These are phyloP conservation scores for Pyrenochaeta sp. DNA, from an alignment of 2,329 filamentous ascomycete genomes.

Conservation along the genomic window DNA sequence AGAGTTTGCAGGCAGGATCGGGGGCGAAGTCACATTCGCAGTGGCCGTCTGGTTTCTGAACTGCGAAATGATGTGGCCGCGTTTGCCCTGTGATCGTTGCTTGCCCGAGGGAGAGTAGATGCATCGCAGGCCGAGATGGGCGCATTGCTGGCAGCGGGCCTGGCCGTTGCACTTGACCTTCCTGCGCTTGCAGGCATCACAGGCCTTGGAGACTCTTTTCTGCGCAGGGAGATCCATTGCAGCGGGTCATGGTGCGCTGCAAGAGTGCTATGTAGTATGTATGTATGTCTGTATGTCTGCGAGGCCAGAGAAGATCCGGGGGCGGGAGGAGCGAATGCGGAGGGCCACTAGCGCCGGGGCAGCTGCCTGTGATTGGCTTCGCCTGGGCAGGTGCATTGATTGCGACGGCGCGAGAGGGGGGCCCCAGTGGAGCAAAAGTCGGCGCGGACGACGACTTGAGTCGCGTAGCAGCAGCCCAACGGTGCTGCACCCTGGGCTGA, in stretches of 20 bases:
- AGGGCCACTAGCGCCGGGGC: slow-evolving; percentile 17
- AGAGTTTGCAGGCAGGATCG: slow-evolving; percentile 33
- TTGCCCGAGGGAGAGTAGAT: slow-evolving; percentile 52
- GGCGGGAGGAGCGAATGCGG: slow-evolving; percentile 16
- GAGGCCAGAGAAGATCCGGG: slow-evolving; percentile 21
- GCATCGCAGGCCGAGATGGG: slow-evolving; percentile 54
- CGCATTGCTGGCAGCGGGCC: slow-evolving; percentile 51
- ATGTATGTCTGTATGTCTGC: too few species aligned
- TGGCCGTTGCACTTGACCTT: slow-evolving; percentile 59
- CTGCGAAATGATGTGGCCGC: slow-evolving; percentile 52
- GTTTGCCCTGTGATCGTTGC: slow-evolving; percentile 47
- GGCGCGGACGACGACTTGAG: not conserved
- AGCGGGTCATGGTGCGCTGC: slow-evolving; percentile 29
- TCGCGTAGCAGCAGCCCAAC: not conserved
- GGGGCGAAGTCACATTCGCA: slow-evolving; percentile 24
- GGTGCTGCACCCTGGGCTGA: too few species aligned
- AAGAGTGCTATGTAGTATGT: slow-evolving; percentile 11
- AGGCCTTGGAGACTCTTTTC: slow-evolving; percentile 51
- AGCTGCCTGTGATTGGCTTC: slow-evolving; percentile 6
- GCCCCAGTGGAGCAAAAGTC: slow-evolving; percentile 8
- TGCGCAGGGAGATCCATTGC: slow-evolving; percentile 34
- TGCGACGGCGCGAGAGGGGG: slow-evolving; percentile 9
- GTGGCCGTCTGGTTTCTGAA: slow-evolving; percentile 45
- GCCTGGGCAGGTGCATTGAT: slow-evolving; percentile 5
- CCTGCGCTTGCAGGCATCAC: slow-evolving; percentile 56